phyloP scores from a whole-genome alignment of 2,329 filamentous ascomycete genomes.

The Botrytis medusae region DNA sequence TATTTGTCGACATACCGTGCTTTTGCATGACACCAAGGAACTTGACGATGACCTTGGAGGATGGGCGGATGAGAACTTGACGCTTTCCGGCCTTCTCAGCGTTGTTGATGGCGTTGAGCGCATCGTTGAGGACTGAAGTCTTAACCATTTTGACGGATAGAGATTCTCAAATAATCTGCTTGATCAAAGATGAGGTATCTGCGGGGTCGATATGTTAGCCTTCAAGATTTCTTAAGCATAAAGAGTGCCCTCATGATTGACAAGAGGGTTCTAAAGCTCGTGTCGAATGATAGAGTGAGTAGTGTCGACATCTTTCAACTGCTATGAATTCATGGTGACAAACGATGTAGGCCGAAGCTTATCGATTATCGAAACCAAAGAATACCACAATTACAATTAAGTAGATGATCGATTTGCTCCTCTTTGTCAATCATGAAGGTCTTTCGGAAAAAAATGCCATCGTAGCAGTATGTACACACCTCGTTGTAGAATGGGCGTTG shows the following conservation, averaged over 20 bases:
- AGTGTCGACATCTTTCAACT: constrained; percentile 52
- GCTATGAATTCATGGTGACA: constrained; percentile 24
- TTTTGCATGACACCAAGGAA: constrained; percentile 99
- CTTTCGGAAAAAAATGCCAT: constrained; percentile 22
- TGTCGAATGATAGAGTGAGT: constrained; percentile 61
- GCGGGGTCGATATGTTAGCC: constrained; percentile 56
- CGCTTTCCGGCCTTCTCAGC: constrained; percentile 99
- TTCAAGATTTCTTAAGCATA: constrained; percentile 60
- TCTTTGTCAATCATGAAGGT: constrained; percentile 42
- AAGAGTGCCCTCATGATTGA: constrained; percentile 64
- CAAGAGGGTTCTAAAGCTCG: constrained; percentile 69
- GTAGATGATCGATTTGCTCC: constrained; percentile 55
- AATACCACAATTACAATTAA: constrained; percentile 29
- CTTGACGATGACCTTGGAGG: constrained; percentile 99
- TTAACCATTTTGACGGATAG: constrained; percentile 89
- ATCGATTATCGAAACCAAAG: neutral
- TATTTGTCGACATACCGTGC: constrained; percentile 74
- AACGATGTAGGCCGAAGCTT: neutral
- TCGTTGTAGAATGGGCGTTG: constrained; percentile 27
- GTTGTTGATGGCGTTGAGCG: constrained; percentile 99
- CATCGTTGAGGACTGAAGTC: constrained; percentile 99
- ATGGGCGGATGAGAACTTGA: constrained; percentile 96
- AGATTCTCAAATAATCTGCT: constrained; percentile 76
- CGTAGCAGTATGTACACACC: constrained; percentile 37
- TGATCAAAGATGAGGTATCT: constrained; percentile 65